Conservation (phyloP, 1,284 basidiomycete species). For the Tylopilus sp. region DNA sequence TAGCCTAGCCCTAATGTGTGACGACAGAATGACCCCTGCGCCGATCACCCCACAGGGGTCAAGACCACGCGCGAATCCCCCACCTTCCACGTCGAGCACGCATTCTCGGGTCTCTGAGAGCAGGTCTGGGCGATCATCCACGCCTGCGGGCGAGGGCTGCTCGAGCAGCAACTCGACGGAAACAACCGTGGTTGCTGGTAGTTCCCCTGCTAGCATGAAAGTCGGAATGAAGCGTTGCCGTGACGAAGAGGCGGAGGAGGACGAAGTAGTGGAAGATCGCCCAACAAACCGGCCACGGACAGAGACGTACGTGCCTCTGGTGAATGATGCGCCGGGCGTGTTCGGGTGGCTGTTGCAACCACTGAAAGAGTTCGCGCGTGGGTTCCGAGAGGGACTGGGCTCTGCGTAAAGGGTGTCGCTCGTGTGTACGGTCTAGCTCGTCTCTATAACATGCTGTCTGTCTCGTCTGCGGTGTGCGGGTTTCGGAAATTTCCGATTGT, state of each 20-base stretch:
- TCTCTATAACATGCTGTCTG: no score
- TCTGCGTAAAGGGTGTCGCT: constrained; percentile 20
- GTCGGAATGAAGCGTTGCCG: constrained; percentile 48
- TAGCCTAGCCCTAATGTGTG: constrained; percentile 6
- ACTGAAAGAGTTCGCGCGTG: constrained; percentile 57
- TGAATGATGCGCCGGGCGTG: constrained; percentile 42
- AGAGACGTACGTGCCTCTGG: constrained; percentile 41
- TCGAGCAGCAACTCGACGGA: constrained; percentile 41
- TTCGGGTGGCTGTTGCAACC: constrained; percentile 59
- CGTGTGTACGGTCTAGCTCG: background rate
- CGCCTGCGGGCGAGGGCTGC: constrained; percentile 33
- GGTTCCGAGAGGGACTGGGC: constrained; percentile 57
- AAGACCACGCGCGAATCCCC: constrained; percentile 12
- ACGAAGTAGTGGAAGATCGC: constrained; percentile 27
- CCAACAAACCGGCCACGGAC: constrained; percentile 49
- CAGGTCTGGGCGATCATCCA: constrained; percentile 27
- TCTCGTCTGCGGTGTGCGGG: constrained; percentile 5
- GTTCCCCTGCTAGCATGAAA: constrained; percentile 16
- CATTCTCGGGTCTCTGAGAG: constrained; percentile 15
- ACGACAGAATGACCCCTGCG: constrained; percentile 17
- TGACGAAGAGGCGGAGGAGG: constrained; percentile 35
- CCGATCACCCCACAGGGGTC: constrained; percentile 23
- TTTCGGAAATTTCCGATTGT: constrained; percentile 31
- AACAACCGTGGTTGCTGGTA: constrained; percentile 38
- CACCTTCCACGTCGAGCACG: constrained; percentile 20